Percentiles rank a stretch among this genome's conserved stretches.
Evolutionary conservation across 2,329 filamentous ascomycete species (phyloP).

Genomic region (Stagonosporopsis rhizophila): DNA sequence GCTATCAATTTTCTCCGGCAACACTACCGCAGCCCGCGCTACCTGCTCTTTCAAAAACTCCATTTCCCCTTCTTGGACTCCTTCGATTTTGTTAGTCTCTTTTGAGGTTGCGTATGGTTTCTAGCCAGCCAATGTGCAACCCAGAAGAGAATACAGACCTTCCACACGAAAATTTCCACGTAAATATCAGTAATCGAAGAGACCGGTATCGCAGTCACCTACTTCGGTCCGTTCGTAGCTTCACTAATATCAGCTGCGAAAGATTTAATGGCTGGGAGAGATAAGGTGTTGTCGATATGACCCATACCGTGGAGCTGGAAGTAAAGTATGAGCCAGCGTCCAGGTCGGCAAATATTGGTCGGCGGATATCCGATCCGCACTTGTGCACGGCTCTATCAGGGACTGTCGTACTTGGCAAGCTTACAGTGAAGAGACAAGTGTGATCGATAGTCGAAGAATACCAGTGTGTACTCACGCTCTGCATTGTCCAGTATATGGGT

Average conservation of each 20-base stretch:
- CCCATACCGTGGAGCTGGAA: conserved; percentile 8
- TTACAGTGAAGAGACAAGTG: not conserved
- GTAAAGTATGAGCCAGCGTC: not conserved
- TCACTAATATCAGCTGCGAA: conserved; percentile 9
- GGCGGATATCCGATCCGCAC: conserved; percentile 3
- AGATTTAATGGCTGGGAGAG: conserved; percentile 12
- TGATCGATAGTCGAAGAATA: conserved; percentile 10
- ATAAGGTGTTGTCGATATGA: conserved; percentile 7
- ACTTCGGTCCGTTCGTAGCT: conserved; percentile 16
- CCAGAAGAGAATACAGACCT: conserved; percentile 24
- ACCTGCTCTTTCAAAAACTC: not conserved
- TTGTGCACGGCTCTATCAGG: not conserved
- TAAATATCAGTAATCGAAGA: conserved; percentile 13
- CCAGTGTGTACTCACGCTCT: conserved; percentile 9
- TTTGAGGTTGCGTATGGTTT: no score
- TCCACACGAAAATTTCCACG: conserved; percentile 13
- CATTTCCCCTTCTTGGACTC: not conserved
- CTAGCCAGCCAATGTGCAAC: conserved; percentile 20
- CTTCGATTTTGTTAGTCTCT: conserved; percentile 11
- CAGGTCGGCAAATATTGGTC: not conserved
- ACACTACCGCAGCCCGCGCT: not conserved
- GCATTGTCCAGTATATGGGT: conserved; percentile 4
- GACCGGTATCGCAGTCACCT: not conserved
- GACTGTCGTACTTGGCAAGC: conserved; percentile 10
- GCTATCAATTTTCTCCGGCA: conserved; percentile 24